These are phyloP conservation scores for Huiozyma naganishii DNA, from an alignment of 805 yeast genomes.

Conservation along the genomic window DNA sequence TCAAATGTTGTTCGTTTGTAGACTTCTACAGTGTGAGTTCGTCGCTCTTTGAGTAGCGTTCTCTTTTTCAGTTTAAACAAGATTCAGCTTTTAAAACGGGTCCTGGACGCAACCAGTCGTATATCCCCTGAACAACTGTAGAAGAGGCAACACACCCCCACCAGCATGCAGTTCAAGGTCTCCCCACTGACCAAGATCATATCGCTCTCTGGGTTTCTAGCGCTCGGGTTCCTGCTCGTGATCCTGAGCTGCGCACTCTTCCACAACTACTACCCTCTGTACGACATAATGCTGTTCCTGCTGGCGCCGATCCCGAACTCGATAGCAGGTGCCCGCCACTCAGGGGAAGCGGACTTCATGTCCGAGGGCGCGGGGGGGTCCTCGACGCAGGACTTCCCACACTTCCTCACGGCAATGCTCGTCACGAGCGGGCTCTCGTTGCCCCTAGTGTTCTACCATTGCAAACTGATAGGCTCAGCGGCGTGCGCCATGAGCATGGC, in stretches of 20 bases:
- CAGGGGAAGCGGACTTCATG: constrained; percentile 34
- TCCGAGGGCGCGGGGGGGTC: constrained; percentile 31
- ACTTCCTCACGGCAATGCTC: constrained; percentile 67
- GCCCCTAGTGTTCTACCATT: constrained; percentile 71
- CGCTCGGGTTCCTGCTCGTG: constrained; percentile 82
- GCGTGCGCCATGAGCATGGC: constrained; percentile 68
- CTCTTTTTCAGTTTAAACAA: no score
- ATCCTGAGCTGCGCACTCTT: constrained; percentile 80
- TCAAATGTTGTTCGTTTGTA: no score
- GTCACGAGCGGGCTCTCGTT: constrained; percentile 65
- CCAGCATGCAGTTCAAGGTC: constrained; percentile 21
- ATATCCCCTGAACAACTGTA: no score
- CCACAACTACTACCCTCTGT: constrained; percentile 85
- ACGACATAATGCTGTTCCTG: constrained; percentile 55
- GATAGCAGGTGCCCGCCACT: constrained; percentile 37
- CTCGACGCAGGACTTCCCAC: constrained; percentile 53
- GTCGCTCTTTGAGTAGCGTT: no score
- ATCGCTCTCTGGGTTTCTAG: constrained; percentile 41
- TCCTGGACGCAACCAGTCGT: no score
- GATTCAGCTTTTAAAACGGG: no score
- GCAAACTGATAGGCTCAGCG: constrained; percentile 52
- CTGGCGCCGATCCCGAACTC: constrained; percentile 67
- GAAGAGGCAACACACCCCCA: no score
- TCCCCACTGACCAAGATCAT: constrained; percentile 28
- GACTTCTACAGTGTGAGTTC: no score